phyloP scores from a whole-genome alignment of 768 basidiomycete genomes.

The Saitozyma podzolica region DNA sequence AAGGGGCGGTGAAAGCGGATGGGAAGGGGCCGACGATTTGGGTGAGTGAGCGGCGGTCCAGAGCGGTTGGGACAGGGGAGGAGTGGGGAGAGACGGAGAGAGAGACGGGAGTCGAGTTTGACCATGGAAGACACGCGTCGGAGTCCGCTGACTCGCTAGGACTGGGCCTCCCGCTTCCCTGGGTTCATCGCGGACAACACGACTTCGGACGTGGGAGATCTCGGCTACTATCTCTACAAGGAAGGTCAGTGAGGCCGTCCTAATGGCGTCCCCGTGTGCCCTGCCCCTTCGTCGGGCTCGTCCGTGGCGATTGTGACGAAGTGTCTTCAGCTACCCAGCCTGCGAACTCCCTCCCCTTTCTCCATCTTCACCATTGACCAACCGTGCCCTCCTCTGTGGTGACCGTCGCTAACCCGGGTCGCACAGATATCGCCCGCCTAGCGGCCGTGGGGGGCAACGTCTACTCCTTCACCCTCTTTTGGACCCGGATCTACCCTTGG shows the following conservation, averaged over 20 bases:
- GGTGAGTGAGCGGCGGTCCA: slow-evolving; percentile 52
- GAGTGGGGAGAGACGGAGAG: no score
- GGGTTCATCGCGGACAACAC: slow-evolving; percentile 24
- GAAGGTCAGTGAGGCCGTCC: slow-evolving; percentile 58
- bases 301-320: neutral
- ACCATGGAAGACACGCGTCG: no score
- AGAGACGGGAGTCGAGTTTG: no score
- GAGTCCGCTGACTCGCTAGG: slow-evolving; percentile 6
- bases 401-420: no score
- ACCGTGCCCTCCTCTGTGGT: no score
- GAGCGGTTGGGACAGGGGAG: no score
- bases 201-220: slow-evolving; percentile 52
- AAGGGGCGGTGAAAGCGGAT: slow-evolving; percentile 54
- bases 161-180: slow-evolving; percentile 20
- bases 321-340: no score
- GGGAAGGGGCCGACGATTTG: slow-evolving; percentile 48
- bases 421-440: slow-evolving; percentile 50
- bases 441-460: slow-evolving; percentile 60
- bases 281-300: no score
- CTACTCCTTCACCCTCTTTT: slow-evolving; percentile 61
- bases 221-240: slow-evolving; percentile 62
- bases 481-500: slow-evolving; percentile 61
- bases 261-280: no score
- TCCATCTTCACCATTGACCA: no score
- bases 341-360: no score